Base-by-base conservation (phyloP, 192 early-diverging fungal species). In the Haplosporangium gracile region DNA sequence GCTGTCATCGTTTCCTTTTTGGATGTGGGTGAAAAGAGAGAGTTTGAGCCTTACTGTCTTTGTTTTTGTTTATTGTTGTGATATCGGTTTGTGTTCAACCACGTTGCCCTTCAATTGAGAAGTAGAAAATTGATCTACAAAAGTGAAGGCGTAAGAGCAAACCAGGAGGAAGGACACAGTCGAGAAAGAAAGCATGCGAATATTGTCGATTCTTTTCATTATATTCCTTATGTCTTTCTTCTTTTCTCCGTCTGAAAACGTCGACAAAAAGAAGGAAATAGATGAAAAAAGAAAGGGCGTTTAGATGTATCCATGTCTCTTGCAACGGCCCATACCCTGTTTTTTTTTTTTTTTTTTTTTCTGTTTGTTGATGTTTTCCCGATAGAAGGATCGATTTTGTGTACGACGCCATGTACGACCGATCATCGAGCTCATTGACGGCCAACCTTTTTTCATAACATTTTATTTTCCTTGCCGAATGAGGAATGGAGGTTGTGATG, bases 1-100 rank as follows among this genome's bases (percentile, higher is more conserved):
- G n/a, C n/a, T 24, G 55, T n/a, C n/a, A 60, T 60, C 55, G 55
- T 60, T 60, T 60, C 55, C 55, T 60, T 60, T 60, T 60, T 26
- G n/a, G 55, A 60, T 0, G n/a, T 26, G 49, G 16, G 20, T 20
- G 18, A 51, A 16, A 51, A 51, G 43, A 51, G 18, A 51, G 49
- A 49, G 47, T 49, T 10, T 60, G 55, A 60, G 55, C 55, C 6
- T 60, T 11, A 11, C 43, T 55, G 22, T 55, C 18, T 55, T 24
- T 55, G 16, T 55, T 55, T 57, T 26, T 26, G 10, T 18, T 24
- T 60, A n/a, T 60, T 60, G n/a, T 60, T 26, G 22, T 26, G 22
- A 18, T 18, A 26, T 8, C n/a, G n/a, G 6, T 60, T 29, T 60
- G 55, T 60, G 55, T 26, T 60, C 55, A 60, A 60, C 49, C 49